Conservation (phyloP, 371 early-diverging fungal species). For the Capillidium rhysosporum region DNA sequence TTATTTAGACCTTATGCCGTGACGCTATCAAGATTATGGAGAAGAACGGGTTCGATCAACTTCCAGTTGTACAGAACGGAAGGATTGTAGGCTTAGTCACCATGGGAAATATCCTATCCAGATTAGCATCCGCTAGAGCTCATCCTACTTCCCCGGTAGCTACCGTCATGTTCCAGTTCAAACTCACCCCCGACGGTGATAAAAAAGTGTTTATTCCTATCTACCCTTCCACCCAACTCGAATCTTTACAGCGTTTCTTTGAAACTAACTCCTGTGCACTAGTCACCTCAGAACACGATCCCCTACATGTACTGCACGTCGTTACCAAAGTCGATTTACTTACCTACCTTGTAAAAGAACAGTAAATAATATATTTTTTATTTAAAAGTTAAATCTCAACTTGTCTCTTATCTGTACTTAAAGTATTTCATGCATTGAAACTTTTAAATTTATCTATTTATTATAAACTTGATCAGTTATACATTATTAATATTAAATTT, state of each 20-base stretch:
- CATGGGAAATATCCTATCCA: constrained; percentile 67
- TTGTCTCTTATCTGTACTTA: too few species aligned
- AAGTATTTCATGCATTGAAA: too few species aligned
- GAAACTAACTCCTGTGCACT: constrained; percentile 74
- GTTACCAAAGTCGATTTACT: constrained; percentile 84
- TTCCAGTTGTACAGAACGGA: constrained; percentile 61
- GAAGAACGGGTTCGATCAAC: constrained; percentile 76
- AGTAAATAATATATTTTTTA: too few species aligned
- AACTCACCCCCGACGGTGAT: constrained; percentile 19
- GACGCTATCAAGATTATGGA: constrained; percentile 79
- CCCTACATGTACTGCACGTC: constrained; percentile 52
- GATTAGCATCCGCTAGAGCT: constrained; percentile 51
- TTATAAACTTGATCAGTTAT: too few species aligned
- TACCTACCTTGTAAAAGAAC: constrained; percentile 46
- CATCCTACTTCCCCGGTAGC: constrained; percentile 38
- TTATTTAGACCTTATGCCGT: constrained; percentile 30
- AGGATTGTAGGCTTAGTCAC: constrained; percentile 66
- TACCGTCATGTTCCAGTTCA: constrained; percentile 74
- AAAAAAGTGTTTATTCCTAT: constrained; percentile 50
- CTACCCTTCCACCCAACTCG: constrained; percentile 59
- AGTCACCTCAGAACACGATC: constrained; percentile 50
- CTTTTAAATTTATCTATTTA: too few species aligned
- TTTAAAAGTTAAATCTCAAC: too few species aligned
- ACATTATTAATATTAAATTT: too few species aligned
- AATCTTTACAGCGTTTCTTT: constrained; percentile 67